Base-by-base conservation (phyloP, 73 alveolate genomes). In the Symbiodinium natans region DNA sequence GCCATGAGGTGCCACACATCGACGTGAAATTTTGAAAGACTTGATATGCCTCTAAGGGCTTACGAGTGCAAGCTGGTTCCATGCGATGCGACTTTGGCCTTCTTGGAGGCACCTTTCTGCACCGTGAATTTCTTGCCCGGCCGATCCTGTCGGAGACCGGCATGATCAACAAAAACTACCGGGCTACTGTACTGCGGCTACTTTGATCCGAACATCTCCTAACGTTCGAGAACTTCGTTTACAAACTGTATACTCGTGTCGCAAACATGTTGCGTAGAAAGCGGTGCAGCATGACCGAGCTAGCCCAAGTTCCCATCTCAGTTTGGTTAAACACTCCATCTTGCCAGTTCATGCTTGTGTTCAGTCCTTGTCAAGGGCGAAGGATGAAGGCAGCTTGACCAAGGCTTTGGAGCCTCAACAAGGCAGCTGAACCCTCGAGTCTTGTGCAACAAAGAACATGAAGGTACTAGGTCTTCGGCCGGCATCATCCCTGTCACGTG, bases 141-240 rank as follows among this genome's bases (percentile, higher is more conserved):
- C 80, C 80, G 80, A 63, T 63, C 80, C 80, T 63, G 71, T 23
- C 17, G 71, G n/a, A n/a, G n/a, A n/a, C n/a, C n/a, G n/a, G n/a
- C n/a, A n/a, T n/a, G n/a, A n/a, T n/a, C n/a, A n/a, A n/a, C n/a
- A n/a, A n/a, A n/a, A n/a, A n/a, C n/a, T n/a, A n/a, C 59, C 59
- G 13, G 59, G 59, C 13, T 9, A 13, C 21, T 46, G 59, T 46
- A 13, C 59, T 13, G 59, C 13, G 59, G 21, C 59, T 9, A 46
- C 6, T 6, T 6, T 6, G 13, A 46, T 46, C 6, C 59, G 59
- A 46, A 46, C 59, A 46, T 6, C 21, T 46, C 13, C 6, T 6
- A 46, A 13, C 21, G 59, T 46, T 46, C 21, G 59, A 46, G 13
- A 46, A n/a, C n/a, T n/a, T n/a, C n/a, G n/a, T n/a, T n/a, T n/a